Evolutionary conservation across 2,329 filamentous ascomycete genomes (phyloP), one percentile per base, ranked within the genome.

Genomic region (Talaromyces piceae): DNA sequence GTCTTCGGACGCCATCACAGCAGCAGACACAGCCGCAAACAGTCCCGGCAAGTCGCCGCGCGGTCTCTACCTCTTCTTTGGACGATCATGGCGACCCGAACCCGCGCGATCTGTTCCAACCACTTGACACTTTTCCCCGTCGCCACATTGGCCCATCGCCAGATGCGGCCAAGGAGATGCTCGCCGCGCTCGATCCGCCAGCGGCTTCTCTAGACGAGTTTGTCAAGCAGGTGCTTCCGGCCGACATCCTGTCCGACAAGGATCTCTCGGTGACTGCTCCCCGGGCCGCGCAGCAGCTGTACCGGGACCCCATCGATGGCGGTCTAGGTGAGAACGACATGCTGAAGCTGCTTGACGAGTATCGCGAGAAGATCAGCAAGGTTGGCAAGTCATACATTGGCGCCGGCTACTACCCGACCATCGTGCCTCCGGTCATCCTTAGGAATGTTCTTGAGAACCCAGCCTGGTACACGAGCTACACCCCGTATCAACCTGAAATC

Each of bases 381-480:
- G 76, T 78, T 49, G 76, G 78, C 57, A 84, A 71, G 52, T 65
- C 82, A 63, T 87, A 91, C 64, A 91, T 95, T 58, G 91, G 91
- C 4, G 82, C 81, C 52, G 91, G 91, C 52, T 97, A 96, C 76
- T 89, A 91, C 58, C 85, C 83, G 30, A 91, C 89, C n/a, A 80
- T 86, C 59, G 86, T 88, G 1, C 91, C 91, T 4, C 81, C 88
- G 51, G 91, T 96, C 52, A 95, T 97, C 67, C 88, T 93, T 76
- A 80, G 91, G 59, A 96, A 96, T 66, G 79, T 97, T 4, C 75
- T 97, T 53, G 90, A 97, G 76, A 91, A 87, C 67, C 91, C 91
- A 4, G 90, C 85, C 8, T 97, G 91, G 91, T 97, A 97, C 69
- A 97, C 91, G 37, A 95, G 90, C 73, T 96, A 97, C 70, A 96